These are phyloP conservation scores for Thermomucor indicae-seudaticae DNA, from an alignment of 371 early-diverging fungal species.

Conservation along the genomic window DNA sequence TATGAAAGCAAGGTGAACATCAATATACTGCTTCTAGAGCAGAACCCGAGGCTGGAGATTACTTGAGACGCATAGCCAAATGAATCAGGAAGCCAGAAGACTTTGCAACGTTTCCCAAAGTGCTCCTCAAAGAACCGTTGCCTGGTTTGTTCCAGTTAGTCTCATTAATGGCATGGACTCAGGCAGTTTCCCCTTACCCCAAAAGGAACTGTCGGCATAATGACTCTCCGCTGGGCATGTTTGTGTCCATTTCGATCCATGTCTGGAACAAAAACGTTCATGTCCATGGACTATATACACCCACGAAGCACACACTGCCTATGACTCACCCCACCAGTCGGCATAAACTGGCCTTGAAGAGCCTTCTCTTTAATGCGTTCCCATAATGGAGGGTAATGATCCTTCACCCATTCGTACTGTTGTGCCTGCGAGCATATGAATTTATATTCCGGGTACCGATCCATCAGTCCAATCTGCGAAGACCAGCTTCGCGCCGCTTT, in stretches of 20 bases:
- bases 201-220: constrained; percentile 90
- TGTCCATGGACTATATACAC: neutral
- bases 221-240: constrained; percentile 92
- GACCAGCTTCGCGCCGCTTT: constrained; percentile 93
- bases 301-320: neutral
- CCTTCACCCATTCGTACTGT: constrained; percentile 91
- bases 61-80: constrained; percentile 66
- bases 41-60: neutral
- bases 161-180: too few species aligned
- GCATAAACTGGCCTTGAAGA: constrained; percentile 79
- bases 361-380: constrained; percentile 66
- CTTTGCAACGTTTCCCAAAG: constrained; percentile 76
- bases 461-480: constrained; percentile 75
- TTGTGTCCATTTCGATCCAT: constrained; percentile 99
- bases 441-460: constrained; percentile 80
- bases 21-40: neutral
- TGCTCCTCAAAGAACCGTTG: constrained; percentile 84
- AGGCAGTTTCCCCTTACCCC: constrained; percentile 41
- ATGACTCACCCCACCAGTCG: constrained; percentile 76
- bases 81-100: constrained; percentile 96
- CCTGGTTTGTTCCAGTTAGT: constrained; percentile 15
- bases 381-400: constrained; percentile 82
- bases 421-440: constrained; percentile 95
- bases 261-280: constrained; percentile 34
- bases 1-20: neutral